A percentile compares a stretch with the other conserved stretches of the same genome.
Evolutionary conservation across 2,329 filamentous ascomycete genomes (phyloP).

Genomic region (Sporothrix brasiliensis): DNA sequence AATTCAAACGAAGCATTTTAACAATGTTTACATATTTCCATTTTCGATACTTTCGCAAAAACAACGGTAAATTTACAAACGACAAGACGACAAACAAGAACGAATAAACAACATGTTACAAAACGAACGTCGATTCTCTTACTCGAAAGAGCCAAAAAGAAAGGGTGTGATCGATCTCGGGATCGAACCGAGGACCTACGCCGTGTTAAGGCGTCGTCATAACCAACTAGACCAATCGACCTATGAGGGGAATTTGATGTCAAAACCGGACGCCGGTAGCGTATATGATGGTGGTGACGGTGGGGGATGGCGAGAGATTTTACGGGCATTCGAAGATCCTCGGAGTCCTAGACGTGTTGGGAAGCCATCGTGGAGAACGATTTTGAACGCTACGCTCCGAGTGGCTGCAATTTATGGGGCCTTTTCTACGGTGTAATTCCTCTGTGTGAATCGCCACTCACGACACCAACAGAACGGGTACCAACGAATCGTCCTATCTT

Average conservation of each 20-base stretch:
- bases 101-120: background rate
- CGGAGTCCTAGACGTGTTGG: too few relatives aligned
- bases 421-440: background rate
- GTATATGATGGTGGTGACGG: conserved; percentile 6
- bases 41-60: too few relatives aligned
- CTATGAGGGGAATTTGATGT: background rate
- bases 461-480: background rate
- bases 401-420: background rate
- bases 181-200: conserved; percentile 29
- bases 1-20: too few relatives aligned
- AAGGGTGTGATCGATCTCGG: conserved; percentile 24
- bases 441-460: background rate
- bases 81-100: background rate
- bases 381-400: background rate
- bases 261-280: background rate
- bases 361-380: background rate
- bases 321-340: too few relatives aligned
- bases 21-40: too few relatives aligned
- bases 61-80: too few relatives aligned
- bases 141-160: background rate
- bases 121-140: too few relatives aligned
- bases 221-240: conserved; percentile 31
- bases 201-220: conserved; percentile 30
- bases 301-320: background rate
- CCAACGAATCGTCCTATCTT: background rate